Evolutionary conservation across 768 basidiomycete genomes (phyloP), one percentile per base, ranked within the genome.

Genomic region (Tylopilus sp.): DNA sequence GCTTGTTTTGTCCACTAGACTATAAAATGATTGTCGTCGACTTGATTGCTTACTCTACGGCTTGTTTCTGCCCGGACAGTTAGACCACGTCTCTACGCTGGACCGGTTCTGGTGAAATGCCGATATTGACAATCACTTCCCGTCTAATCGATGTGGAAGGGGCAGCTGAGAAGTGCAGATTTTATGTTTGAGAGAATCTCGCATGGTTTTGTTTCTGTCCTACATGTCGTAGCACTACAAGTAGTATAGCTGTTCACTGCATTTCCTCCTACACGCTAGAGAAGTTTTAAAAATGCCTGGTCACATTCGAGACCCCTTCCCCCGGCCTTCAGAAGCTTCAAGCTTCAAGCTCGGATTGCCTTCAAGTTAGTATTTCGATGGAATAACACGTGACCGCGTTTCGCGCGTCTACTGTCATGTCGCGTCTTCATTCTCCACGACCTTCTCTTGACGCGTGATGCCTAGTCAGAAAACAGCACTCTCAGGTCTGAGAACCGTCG

Each of bases 41-140:
- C 40, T 43, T 23, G 40, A 6, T 23, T 20, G 6, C 8, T 21
- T 53, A 40, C 36, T 52, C 53, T 25, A 58, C 58, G 85, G 85
- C 85, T 74, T 74, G 59, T 80, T 85, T 87, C 85, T 86, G 85
- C 85, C 84, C 84, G 85, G 77, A 79, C 82, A 85, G 85, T 74
- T 69, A 70, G 39, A 59, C 64, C 39, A 71, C 69, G 69, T 72
- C 69, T 74, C 79, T 68, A 83, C 80, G 73, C 82, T 85, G 82
- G 69, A 69, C 79, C 83, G 85, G 85, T 87, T 87, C 85, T 87
- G 85, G 82, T 85, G 82, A 83, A 75, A 74, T 35, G 85, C 84
- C 85, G 68, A 86, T 52, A 87, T 49, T 46, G 53, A 83, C 45
- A 73, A 42, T 76, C 65, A 71, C 57, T 69, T 69, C 60, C 69